phyloP scores from a whole-genome alignment of 1,284 basidiomycete species.

The Marasmius fiardii region DNA sequence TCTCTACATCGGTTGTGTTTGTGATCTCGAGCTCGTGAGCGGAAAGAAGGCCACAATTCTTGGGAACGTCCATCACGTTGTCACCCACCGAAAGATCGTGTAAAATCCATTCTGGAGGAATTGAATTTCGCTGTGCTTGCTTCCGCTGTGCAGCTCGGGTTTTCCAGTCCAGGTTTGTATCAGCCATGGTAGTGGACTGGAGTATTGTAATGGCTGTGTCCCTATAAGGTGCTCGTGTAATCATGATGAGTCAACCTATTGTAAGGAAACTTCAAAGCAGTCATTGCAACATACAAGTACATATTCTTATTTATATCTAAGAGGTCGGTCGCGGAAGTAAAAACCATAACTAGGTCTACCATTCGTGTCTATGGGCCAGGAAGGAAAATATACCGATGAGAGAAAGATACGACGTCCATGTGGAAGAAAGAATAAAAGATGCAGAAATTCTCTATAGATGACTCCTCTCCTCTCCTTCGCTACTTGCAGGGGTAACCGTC shows the following conservation, averaged over 20 bases:
- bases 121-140: constrained; percentile 38
- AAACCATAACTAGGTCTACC: too few relatives aligned
- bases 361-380: too few relatives aligned
- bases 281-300: too few relatives aligned
- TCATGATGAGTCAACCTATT: too few relatives aligned
- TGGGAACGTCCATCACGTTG: constrained; percentile 49
- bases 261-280: too few relatives aligned
- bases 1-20: constrained; percentile 42
- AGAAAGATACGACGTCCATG: too few relatives aligned
- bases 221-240: too few relatives aligned
- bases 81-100: constrained; percentile 27
- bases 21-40: constrained; percentile 60
- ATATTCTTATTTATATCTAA: too few relatives aligned
- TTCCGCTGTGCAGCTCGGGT: constrained; percentile 14
- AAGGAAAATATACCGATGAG: too few relatives aligned
- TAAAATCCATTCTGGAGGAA: constrained; percentile 52
- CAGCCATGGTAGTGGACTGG: not conserved
- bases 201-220: not conserved
- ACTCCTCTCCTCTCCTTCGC: not conserved
- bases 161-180: constrained; percentile 15
- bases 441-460: not conserved
- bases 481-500: not conserved
- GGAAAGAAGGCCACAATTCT: constrained; percentile 51
- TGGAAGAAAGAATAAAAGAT: not conserved
- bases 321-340: too few relatives aligned